Evolutionary conservation across 192 early-diverging fungal species (phyloP).

Genomic region (Allomyces arbusculus): DNA sequence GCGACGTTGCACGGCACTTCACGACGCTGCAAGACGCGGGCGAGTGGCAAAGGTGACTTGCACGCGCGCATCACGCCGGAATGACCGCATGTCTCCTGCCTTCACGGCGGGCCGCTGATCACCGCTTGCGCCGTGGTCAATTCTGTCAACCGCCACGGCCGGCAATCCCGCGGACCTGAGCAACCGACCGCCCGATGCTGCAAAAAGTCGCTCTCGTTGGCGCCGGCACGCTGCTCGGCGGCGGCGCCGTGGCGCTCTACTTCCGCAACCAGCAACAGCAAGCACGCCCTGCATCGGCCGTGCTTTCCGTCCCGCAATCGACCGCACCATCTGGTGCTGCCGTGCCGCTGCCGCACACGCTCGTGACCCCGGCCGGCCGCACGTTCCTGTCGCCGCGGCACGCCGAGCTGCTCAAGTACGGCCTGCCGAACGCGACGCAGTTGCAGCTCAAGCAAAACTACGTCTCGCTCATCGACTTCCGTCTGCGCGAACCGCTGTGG

Average conservation of each 20-base stretch:
- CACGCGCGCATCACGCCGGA: too few relatives aligned
- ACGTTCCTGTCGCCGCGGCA: not conserved
- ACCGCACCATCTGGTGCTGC: not conserved
- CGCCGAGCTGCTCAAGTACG: not conserved
- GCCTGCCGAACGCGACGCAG: not conserved
- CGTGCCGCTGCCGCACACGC: not conserved
- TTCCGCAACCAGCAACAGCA: not conserved
- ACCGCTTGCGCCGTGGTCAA: too few relatives aligned
- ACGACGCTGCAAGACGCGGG: too few relatives aligned
- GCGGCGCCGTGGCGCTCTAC: not conserved
- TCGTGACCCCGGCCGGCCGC: not conserved
- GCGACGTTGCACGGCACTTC: too few relatives aligned
- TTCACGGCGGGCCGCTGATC: too few relatives aligned
- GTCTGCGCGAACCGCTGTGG: slow-evolving; percentile 6
- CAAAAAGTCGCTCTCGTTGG: not conserved
- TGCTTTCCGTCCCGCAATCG: not conserved
- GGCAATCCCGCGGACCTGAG: not conserved
- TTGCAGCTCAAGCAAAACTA: not conserved
- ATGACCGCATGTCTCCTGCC: too few relatives aligned
- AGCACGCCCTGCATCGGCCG: too few relatives aligned
- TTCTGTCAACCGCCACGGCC: not conserved
- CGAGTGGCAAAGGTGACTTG: too few relatives aligned
- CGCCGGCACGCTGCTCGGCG: not conserved
- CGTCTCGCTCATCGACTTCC: not conserved
- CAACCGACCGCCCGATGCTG: not conserved